Evolutionary conservation across 2,329 filamentous ascomycete species (phyloP).

Genomic region (Fusarium palustre): DNA sequence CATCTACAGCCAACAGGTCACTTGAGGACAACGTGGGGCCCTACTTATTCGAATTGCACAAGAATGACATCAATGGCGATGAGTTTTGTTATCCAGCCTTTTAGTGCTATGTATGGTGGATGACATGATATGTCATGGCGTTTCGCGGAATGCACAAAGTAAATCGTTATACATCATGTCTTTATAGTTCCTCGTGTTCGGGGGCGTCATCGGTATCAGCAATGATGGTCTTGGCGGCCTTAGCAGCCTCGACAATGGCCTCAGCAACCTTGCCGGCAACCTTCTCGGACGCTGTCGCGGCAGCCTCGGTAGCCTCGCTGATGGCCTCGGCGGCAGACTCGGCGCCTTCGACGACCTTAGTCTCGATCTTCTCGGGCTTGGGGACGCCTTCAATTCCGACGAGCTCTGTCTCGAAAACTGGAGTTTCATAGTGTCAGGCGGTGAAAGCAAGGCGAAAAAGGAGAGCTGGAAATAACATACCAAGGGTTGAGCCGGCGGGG

Average conservation of each 20-base stretch:
- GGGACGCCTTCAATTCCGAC: constrained; percentile 82
- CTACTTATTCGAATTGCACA: background rate
- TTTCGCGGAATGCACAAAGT: constrained; percentile 22
- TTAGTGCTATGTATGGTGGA: constrained; percentile 5
- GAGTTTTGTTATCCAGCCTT: constrained; percentile 13
- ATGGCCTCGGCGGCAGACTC: constrained; percentile 44
- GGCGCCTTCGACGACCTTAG: constrained; percentile 44
- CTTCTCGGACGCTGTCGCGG: constrained; percentile 52
- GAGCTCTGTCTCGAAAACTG: constrained; percentile 92
- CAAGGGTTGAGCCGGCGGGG: constrained; percentile 80
- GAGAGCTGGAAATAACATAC: constrained; percentile 57
- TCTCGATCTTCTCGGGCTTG: constrained; percentile 53
- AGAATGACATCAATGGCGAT: constrained; percentile 25
- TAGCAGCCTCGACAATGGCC: constrained; percentile 60
- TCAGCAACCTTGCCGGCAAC: constrained; percentile 60
- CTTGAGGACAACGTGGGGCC: constrained; percentile 12
- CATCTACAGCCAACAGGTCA: constrained; percentile 27
- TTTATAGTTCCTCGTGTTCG: constrained; percentile 71
- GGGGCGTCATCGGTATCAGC: constrained; percentile 66
- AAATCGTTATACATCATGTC: constrained; percentile 15
- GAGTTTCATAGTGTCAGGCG: constrained; percentile 31
- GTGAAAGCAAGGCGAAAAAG: constrained; percentile 21
- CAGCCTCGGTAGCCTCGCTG: constrained; percentile 56
- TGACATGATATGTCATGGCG: constrained; percentile 11
- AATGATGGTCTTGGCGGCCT: constrained; percentile 64